Evolutionary conservation across 192 early-diverging fungal genomes (phyloP).

Genomic region (Lobosporangium transversale): DNA sequence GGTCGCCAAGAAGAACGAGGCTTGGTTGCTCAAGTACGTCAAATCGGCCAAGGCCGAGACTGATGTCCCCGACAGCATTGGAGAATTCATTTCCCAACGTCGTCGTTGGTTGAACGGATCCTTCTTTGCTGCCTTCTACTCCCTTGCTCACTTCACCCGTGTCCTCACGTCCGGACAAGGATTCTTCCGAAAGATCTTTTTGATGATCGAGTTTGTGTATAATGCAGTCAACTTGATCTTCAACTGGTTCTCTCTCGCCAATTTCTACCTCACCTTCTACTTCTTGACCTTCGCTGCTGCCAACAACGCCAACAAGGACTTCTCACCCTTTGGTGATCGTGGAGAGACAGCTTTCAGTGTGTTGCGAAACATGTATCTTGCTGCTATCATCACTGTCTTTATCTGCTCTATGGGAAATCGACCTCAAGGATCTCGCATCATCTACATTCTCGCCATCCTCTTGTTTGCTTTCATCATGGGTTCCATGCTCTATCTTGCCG

Average conservation of each 20-base stretch:
- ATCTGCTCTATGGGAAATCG: conserved; percentile 92
- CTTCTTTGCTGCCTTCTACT: conserved; percentile 91
- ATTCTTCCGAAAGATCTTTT: conserved; percentile 73
- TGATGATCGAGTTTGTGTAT: conserved; percentile 82
- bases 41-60: conserved; percentile 90
- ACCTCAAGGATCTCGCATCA: conserved; percentile 83
- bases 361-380: conserved; percentile 77
- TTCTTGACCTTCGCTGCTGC: conserved; percentile 67
- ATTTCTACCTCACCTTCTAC: conserved; percentile 86
- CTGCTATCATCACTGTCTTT: conserved; percentile 81
- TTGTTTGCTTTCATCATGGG: conserved; percentile 86
- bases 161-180: conserved; percentile 79
- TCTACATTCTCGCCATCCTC: conserved; percentile 74
- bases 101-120: conserved; percentile 95
- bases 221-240: conserved; percentile 84
- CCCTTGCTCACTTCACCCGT: conserved; percentile 76
- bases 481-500: conserved; percentile 78
- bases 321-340: conserved; percentile 64
- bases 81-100: conserved; percentile 91
- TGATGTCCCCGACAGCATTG: conserved; percentile 86
- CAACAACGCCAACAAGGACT: conserved; percentile 44
- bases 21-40: conserved; percentile 87
- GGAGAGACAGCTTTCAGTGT: conserved; percentile 71
- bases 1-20: conserved; percentile 80
- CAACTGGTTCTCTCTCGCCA: conserved; percentile 89